Base-by-base conservation (phyloP, 2,329 filamentous ascomycete genomes). In the Chrysosporium keratinophilum region DNA sequence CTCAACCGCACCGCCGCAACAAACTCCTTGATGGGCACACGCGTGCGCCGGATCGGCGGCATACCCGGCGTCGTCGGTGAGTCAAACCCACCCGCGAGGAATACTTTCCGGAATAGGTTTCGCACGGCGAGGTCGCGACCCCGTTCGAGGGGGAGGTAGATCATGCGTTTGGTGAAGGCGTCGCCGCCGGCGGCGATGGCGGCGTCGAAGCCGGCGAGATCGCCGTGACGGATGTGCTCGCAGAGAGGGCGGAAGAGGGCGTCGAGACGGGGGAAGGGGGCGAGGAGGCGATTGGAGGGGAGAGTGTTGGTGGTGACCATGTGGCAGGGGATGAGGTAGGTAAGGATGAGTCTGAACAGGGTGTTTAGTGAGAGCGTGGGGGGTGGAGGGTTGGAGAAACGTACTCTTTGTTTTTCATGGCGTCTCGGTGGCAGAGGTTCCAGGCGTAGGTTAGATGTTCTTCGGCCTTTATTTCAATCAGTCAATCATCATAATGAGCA, bases 101-200 rank as follows among this genome's bases (percentile, higher is more conserved):
- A 97, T 1, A 97, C 90, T 66, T 94, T 95, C 40, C 93, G 82
- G 57, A 96, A 80, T 2, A 98, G 76, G 66, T 98, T 98, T 54
- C 93, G 85, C 58, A 98, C 71, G 9, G 89, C 87, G 57, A 97
- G 88, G 64, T 98, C 93, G 48, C 93, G 85, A 11, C 88, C 88
- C 42, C 93, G 82, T 67, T 98, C 93, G 0, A 98, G 78, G 0
- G 93, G 96, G 19, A 98, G 79, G 69, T 97, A 98, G 61, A 98
- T 95, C 43, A 91, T 85, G 31, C 86, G 82, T 68, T 87, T 91
- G 59, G 97, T 89, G 61, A 97, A 95, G 61, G 93, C 87, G n/a
- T 89, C 83, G 70, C 97, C 90, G 23, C 87, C 85, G 6, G 83
- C 81, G 48, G 84, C 78, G 28, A 98, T 78, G 1, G 90, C 89